Base-by-base conservation (phyloP, 805 yeast genomes). In the Wickerhamiella kurtzmanii region DNA sequence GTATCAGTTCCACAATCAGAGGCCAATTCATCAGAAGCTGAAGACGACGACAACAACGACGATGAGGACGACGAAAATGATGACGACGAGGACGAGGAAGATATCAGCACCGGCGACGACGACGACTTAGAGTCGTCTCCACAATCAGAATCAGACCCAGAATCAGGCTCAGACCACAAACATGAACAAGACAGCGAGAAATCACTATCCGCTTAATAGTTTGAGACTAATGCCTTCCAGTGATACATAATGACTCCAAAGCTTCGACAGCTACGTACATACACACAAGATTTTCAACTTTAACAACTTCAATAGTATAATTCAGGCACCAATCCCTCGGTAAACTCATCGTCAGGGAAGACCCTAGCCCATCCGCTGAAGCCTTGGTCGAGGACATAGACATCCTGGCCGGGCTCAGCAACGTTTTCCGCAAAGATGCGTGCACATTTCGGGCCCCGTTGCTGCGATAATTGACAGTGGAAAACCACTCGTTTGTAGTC, bases 401-500 rank as follows among this genome's bases (percentile, higher is more conserved):
- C 76, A 28, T 72, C 65, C 48, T 76, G 70, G 4, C 53, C 45
- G 1, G 44, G 40, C 21, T 47, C 17, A 21, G 56, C 57, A n/a
- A n/a, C n/a, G 4, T 62, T 57, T 2, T 64, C 61, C 28, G 71
- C 57, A 56, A 82, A 81, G 55, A 68, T 69, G 63, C 79, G 65
- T 0, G 96, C 87, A 2, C 95, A 75, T 2, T 83, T 69, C 0
- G 97, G 97, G 0, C 97, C 97, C 45, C 98, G 69, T 50, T 81
- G 94, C 63, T 92, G 97, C 2, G 94, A 80, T 25, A 83, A 69
- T 22, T 88, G 87, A 63, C 98, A 89, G 61, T 92, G 96, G 65
- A 89, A 92, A 0, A 92, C 81, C 0, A 86, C 75, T 46, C 74
- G 77, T 39, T 70, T 65, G 4, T 55, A 48, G n/a, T 58, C 60